Evolutionary conservation across 805 yeast genomes (phyloP).

Genomic region (Ogataea paradorogensis): DNA sequence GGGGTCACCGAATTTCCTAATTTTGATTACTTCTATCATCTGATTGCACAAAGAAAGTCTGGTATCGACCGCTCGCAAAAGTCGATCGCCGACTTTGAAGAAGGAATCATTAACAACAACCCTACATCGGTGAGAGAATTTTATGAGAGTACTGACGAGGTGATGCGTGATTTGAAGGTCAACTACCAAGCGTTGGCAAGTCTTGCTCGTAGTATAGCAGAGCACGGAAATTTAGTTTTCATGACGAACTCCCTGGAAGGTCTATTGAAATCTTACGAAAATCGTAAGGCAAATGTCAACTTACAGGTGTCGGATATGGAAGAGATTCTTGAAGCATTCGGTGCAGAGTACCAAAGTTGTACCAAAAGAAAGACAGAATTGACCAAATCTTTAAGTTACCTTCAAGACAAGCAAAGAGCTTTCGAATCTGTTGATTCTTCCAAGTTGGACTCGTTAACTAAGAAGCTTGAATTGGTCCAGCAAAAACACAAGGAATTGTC

Average conservation of each 20-base stretch:
- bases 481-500: slow-evolving; percentile 1
- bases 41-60: slow-evolving; percentile 28
- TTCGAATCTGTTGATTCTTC: slow-evolving; percentile 11
- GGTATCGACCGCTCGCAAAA: slow-evolving; percentile 27
- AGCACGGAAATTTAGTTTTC: slow-evolving; percentile 29
- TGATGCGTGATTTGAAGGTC: slow-evolving; percentile 25
- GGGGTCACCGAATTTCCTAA: slow-evolving; percentile 30
- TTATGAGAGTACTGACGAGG: slow-evolving; percentile 26
- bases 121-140: slow-evolving; percentile 32
- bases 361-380: slow-evolving; percentile 23
- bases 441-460: slow-evolving; percentile 8
- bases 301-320: slow-evolving; percentile 22
- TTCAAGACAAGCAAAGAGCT: slow-evolving; percentile 11
- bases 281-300: slow-evolving; percentile 20
- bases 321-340: slow-evolving; percentile 24
- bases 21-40: slow-evolving; percentile 29
- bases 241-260: slow-evolving; percentile 28
- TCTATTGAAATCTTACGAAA: slow-evolving; percentile 27
- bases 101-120: slow-evolving; percentile 30
- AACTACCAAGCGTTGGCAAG: slow-evolving; percentile 33
- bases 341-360: slow-evolving; percentile 24
- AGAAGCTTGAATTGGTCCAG: background rate
- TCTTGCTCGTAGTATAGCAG: slow-evolving; percentile 30
- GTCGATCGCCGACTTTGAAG: slow-evolving; percentile 28
- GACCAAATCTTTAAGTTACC: slow-evolving; percentile 13